phyloP scores from a whole-genome alignment of 148 eudicot species.

The Silene uniflora region DNA sequence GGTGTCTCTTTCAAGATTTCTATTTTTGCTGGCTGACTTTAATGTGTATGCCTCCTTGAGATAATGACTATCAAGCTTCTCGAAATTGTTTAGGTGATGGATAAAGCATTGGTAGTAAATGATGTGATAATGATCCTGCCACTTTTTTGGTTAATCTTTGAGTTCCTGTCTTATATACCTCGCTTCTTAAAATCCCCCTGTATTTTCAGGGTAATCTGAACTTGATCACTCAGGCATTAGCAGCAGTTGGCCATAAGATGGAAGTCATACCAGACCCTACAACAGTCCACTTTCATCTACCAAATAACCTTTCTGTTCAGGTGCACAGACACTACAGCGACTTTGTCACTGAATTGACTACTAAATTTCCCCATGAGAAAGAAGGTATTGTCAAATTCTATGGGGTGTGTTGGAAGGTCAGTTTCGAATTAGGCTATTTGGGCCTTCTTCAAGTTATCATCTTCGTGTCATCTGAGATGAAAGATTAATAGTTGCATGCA shows the following conservation, averaged over 20 bases:
- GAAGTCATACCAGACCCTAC: slow-evolving; percentile 93
- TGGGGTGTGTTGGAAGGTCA: slow-evolving; percentile 89
- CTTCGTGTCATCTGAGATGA: slow-evolving; percentile 10
- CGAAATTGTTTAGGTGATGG: too few species aligned
- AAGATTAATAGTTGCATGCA: slow-evolving; percentile 17
- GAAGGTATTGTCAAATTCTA: slow-evolving; percentile 87
- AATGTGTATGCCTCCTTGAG: neutral
- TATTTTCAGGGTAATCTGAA: slow-evolving; percentile 80
- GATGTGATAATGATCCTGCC: neutral
- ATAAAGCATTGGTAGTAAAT: neutral
- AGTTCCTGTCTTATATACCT: neutral
- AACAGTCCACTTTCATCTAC: slow-evolving; percentile 95
- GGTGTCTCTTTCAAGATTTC: too few species aligned
- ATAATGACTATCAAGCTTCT: neutral
- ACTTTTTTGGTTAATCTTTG: neutral
- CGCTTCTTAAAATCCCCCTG: slow-evolving; percentile 8
- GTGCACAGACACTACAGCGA: slow-evolving; percentile 83
- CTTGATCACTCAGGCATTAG: slow-evolving; percentile 89
- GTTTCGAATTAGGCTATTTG: slow-evolving; percentile 38
- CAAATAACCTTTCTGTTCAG: slow-evolving; percentile 71
- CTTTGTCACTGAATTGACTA: slow-evolving; percentile 61
- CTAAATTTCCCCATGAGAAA: slow-evolving; percentile 85
- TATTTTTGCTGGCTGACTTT: too few species aligned
- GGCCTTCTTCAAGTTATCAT: slow-evolving; percentile 21
- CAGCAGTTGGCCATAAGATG: slow-evolving; percentile 88